Base-by-base conservation (phyloP, 2,329 filamentous ascomycete species). In the Fusarium fracticaudum region DNA sequence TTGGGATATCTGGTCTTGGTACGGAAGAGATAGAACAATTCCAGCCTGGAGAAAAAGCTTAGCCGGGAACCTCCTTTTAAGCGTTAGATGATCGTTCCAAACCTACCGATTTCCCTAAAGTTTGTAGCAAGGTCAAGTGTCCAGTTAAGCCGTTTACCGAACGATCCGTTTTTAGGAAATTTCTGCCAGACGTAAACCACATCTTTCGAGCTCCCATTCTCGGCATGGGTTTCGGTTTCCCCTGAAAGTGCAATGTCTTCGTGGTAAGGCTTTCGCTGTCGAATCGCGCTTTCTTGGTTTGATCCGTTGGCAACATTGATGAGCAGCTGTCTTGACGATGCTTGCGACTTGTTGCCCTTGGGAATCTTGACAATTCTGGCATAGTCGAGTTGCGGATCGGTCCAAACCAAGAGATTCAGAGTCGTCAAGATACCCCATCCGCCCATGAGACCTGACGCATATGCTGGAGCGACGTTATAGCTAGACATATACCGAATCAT, bases 181-280 rank as follows among this genome's bases (percentile, higher is more conserved):
- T 85, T 80, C 77, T 92, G 86, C 90, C 90, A 92, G 75, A 87
- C 86, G 64, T 91, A 91, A 65, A 88, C 85, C 51, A 82, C 82
- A 10, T 81, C 80, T 24, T 82, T 77, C 1, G 54, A 50, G 18
- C 22, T 17, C 13, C 38, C 41, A 33, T 60, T 38, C 24, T 67
- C 53, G n/a, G 31, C 22, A n/a, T 41, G 51, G 26, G 31, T 35
- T n/a, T 45, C n/a, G 26, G 31, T 35, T n/a, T 45, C n/a, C 24
- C 43, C 47, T 24, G 60, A 69, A 35, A 60, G 43, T 26, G 40
- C 47, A 40, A n/a, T 53, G n/a, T 41, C 43, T 31, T n/a, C 22
- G 15, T 50, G 22, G 13, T 47, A 33, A 9, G 35, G 13, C 38
- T 70, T 80, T n/a, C 78, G 71, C 29, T 72, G 67, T 33, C 75